Percentiles rank a stretch among this genome's conserved stretches.
Evolutionary conservation across 257 asterid genomes (phyloP).

Genomic region (Coffea canephora): DNA sequence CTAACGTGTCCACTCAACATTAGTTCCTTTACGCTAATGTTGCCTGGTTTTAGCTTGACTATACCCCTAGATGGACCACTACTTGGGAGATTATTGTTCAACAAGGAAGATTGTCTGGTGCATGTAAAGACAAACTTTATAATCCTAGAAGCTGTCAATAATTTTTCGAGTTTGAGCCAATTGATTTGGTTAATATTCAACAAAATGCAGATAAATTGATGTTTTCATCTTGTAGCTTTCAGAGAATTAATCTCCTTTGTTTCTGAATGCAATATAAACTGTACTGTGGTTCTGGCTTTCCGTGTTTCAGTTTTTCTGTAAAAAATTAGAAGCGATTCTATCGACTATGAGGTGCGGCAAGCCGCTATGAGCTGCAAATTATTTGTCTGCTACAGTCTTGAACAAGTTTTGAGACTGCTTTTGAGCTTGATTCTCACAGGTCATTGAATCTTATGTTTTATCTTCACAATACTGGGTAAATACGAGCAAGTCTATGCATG

Average conservation of each 20-base stretch:
- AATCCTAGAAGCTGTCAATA: background rate
- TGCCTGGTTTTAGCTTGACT: slow-evolving; percentile 1
- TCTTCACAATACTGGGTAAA: background rate
- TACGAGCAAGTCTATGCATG: background rate
- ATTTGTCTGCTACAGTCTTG: background rate
- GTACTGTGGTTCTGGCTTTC: background rate
- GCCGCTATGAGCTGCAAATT: background rate
- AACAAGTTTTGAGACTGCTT: background rate
- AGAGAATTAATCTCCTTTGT: background rate
- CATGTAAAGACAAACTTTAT: background rate
- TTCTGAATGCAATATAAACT: background rate
- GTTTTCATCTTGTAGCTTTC: background rate
- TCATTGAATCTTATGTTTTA: background rate
- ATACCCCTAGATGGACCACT: background rate
- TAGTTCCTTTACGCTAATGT: background rate
- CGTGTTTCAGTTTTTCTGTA: background rate
- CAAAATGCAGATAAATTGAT: too few species aligned
- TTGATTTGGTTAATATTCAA: background rate
- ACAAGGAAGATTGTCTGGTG: background rate
- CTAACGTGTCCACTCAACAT: too few species aligned
- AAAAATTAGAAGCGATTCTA: background rate
- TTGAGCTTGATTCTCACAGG: background rate
- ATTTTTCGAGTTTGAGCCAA: background rate
- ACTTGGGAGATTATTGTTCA: background rate
- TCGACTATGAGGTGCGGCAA: background rate